Evolutionary conservation across 805 yeast genomes (phyloP), one percentile per base, ranked within the genome.

Genomic region (Pichia thaimueangensis): DNA sequence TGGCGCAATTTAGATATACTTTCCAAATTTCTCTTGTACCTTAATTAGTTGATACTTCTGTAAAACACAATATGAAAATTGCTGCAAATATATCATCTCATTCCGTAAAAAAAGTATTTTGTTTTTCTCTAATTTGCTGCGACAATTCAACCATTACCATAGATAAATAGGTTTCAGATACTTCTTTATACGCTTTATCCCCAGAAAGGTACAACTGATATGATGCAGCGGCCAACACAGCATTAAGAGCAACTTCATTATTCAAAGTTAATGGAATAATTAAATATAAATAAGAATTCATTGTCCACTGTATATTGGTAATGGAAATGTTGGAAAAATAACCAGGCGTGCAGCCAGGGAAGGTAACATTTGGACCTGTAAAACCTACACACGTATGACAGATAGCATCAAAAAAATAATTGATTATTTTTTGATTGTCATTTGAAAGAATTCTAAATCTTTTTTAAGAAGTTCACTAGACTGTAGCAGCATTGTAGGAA

Each of bases 61-160:
- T 58, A 33, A 66, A 65, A 39, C 71, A 68, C 2, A 69, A 51
- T 64, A 67, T 59, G 10, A 68, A 42, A 21, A 67, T 55, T 11
- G 69, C 63, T 1, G 68, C 68, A 29, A 68, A 54, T 5, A 66
- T 60, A 30, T 65, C 70, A 47, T 67, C 71, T 70, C 71, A 67
- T 30, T 60, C 57, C 10, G 33, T 38, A 16, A 54, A 52, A 3
- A 55, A 44, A 1, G 45, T 47, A 7, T 16, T 27, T 36, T 49
- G 54, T 35, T 61, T 65, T 7, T 52, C 37, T 21, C 52, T 54
- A 7, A 68, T 65, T 9, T 60, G 37, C 19, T 47, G 44, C 0
- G 70, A 64, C 7, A 68, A 51, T 33, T 59, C 58, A 5, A 49
- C 42, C 3, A 67, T 45, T 4, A 64, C 65, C 16, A 56, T 53